Evolutionary conservation across 2,329 filamentous ascomycete species (phyloP).

Genomic region (Fonsecaea multimorphosa): DNA sequence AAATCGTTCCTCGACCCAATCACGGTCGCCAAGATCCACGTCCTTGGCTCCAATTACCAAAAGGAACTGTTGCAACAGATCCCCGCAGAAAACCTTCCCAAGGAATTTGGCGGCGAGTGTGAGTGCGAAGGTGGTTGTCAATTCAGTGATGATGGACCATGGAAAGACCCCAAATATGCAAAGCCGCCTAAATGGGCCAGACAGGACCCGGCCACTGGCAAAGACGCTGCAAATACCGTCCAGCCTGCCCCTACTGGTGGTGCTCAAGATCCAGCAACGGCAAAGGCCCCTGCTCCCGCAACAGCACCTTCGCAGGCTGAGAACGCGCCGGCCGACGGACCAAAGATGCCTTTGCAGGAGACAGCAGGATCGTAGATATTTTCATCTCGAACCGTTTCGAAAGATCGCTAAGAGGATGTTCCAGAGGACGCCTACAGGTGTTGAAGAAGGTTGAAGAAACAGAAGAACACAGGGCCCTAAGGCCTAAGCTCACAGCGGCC

Average conservation of each 20-base stretch:
- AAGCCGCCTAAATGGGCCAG: slow-evolving; percentile 53
- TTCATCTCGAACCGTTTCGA: background rate
- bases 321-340: slow-evolving; percentile 25
- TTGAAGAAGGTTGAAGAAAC: background rate
- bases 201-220: slow-evolving; percentile 37
- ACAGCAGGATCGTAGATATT: background rate
- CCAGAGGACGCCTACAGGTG: background rate
- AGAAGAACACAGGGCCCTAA: background rate
- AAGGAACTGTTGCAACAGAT: slow-evolving; percentile 84
- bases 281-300: slow-evolving; percentile 25
- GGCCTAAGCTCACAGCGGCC: background rate
- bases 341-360: slow-evolving; percentile 23
- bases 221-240: slow-evolving; percentile 27
- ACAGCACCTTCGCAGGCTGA: slow-evolving; percentile 28
- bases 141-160: slow-evolving; percentile 88
- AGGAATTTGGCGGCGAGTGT: slow-evolving; percentile 82
- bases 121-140: slow-evolving; percentile 81
- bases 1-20: slow-evolving; percentile 97
- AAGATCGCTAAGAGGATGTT: background rate
- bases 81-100: slow-evolving; percentile 86
- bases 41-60: slow-evolving; percentile 82
- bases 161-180: slow-evolving; percentile 62
- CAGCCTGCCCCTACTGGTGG: slow-evolving; percentile 31
- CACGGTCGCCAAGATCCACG: slow-evolving; percentile 93
- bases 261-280: slow-evolving; percentile 27